phyloP scores from a whole-genome alignment of 257 asterid genomes.

The Solanum appendiculatum region DNA sequence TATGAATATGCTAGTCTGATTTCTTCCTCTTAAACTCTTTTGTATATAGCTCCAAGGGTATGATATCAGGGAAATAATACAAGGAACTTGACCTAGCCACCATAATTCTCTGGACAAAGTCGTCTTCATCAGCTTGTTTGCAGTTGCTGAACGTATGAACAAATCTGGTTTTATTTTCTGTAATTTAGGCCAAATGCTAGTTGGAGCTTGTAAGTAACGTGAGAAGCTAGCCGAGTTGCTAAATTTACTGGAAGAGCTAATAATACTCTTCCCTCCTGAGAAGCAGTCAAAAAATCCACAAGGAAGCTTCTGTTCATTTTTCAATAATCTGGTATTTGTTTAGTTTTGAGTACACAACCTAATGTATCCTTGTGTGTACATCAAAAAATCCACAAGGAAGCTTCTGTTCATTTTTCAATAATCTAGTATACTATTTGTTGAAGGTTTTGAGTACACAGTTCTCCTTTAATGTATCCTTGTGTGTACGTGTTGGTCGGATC shows the following conservation, averaged over 20 bases:
- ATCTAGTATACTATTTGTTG: neutral
- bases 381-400: neutral
- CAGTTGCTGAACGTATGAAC: neutral
- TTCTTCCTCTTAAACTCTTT: neutral
- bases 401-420: neutral
- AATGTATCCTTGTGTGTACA: no score
- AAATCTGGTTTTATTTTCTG: neutral
- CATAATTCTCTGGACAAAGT: neutral
- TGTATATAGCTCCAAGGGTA: conserved; percentile 71
- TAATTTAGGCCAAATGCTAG: neutral
- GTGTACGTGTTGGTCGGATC: neutral
- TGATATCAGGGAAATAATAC: conserved; percentile 76
- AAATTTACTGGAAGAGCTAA: neutral
- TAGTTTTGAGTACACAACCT: no score
- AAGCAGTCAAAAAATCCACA: no score
- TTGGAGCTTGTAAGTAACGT: neutral
- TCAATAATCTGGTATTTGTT: no score
- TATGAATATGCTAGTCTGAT: neutral
- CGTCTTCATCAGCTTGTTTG: neutral
- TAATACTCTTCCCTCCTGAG: neutral
- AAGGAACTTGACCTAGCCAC: conserved; percentile 31
- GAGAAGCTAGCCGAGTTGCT: neutral
- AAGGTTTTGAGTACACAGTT: neutral
- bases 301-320: no score
- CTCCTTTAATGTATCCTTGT: neutral